Percentiles rank a stretch among this genome's conserved stretches.
Evolutionary conservation across 2,329 filamentous ascomycete genomes (phyloP).

Genomic region (Pseudocercospora crystallina): DNA sequence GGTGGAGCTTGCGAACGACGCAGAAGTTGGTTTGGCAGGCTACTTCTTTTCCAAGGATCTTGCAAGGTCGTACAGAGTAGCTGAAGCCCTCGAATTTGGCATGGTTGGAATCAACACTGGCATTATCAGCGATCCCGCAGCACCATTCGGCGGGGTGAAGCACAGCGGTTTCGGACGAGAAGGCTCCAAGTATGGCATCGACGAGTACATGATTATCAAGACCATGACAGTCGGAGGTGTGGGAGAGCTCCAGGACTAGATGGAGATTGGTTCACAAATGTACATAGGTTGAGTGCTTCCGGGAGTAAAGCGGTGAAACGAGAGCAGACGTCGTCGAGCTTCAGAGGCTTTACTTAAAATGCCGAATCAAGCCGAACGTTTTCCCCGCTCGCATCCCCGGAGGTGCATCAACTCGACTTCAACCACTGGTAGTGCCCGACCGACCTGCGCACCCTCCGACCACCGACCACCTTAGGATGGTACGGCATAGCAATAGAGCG

Average conservation of each 20-base stretch:
- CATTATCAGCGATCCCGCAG: slow-evolving; percentile 26
- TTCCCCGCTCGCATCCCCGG: no score
- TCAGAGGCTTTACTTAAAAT: no score
- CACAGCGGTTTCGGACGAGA: slow-evolving; percentile 79
- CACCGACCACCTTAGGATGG: no score
- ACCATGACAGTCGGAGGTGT: slow-evolving; percentile 50
- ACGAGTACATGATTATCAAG: slow-evolving; percentile 75
- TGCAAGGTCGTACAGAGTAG: slow-evolving; percentile 38
- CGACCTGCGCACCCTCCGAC: no score
- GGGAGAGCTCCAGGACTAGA: slow-evolving; percentile 10
- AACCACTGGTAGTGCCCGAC: no score
- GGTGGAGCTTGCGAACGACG: slow-evolving; percentile 12
- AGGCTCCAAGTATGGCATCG: slow-evolving; percentile 73
- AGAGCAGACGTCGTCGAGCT: no score
- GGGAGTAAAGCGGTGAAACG: no score
- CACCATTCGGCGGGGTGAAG: slow-evolving; percentile 76
- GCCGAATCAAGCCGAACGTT: no score
- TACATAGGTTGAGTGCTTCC: no score
- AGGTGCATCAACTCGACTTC: no score
- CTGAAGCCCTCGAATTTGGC: slow-evolving; percentile 41
- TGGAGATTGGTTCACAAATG: no score
- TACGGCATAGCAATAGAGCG: no score
- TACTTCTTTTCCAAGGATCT: slow-evolving; percentile 40
- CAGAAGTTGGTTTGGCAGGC: slow-evolving; percentile 30
- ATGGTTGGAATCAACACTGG: slow-evolving; percentile 38